phyloP scores from a whole-genome alignment of 2,329 filamentous ascomycete genomes.

The Trichoderma asperellum region DNA sequence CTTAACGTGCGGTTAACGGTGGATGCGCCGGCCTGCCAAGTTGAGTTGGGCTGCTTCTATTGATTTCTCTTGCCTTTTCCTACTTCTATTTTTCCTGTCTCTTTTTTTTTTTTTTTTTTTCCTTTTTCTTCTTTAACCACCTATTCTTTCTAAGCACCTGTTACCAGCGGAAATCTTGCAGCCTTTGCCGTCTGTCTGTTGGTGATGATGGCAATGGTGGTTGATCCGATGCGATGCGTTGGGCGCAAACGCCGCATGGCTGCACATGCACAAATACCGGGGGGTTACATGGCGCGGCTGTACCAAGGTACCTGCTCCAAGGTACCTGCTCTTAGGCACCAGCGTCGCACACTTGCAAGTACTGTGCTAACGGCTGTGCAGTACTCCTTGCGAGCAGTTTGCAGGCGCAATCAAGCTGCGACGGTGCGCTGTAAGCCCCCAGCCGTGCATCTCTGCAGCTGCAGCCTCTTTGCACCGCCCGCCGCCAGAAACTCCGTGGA shows the following conservation, averaged over 20 bases:
- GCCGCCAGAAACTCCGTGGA: background rate
- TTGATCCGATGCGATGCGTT: background rate
- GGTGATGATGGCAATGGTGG: background rate
- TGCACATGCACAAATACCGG: background rate
- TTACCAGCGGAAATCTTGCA: background rate
- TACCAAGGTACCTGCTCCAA: background rate
- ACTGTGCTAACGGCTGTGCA: background rate
- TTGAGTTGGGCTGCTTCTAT: background rate
- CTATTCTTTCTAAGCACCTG: slow-evolving; percentile 6
- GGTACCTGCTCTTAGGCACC: background rate
- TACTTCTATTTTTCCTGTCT: background rate
- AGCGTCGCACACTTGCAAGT: background rate
- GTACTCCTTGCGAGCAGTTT: background rate
- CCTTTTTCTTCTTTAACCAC: background rate
- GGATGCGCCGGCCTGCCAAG: background rate
- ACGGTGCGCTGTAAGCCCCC: background rate
- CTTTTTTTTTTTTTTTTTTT: background rate
- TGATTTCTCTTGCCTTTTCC: background rate
- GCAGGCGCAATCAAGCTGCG: background rate
- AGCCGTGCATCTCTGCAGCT: background rate
- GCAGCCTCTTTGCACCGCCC: slow-evolving; percentile 4
- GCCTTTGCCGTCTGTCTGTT: slow-evolving; percentile 11
- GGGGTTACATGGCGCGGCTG: background rate
- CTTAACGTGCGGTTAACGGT: background rate
- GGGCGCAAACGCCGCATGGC: background rate